These are phyloP conservation scores for Mimosa pudica DNA, from an alignment of 306 rosid genomes.

Conservation along the genomic window DNA sequence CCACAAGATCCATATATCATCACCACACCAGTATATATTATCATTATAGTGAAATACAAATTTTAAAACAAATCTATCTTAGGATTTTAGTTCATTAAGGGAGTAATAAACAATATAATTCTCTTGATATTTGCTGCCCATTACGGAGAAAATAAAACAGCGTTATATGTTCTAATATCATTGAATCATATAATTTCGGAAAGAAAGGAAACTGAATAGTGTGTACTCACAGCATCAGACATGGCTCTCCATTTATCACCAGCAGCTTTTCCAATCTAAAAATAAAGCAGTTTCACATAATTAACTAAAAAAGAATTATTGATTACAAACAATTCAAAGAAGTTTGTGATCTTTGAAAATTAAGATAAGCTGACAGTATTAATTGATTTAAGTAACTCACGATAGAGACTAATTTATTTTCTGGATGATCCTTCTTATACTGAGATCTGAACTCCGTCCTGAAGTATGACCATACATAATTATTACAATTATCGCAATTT, in stretches of 20 bases:
- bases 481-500: neutral
- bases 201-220: neutral
- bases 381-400: constrained; percentile 45
- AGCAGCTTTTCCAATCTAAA: constrained; percentile 88
- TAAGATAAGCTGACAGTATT: neutral
- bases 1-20: neutral
- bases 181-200: neutral
- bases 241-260: constrained; percentile 78
- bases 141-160: neutral
- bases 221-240: constrained; percentile 76
- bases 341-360: neutral
- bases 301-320: neutral
- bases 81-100: neutral
- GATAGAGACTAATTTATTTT: constrained; percentile 71
- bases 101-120: neutral
- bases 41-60: neutral
- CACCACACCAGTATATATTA: neutral
- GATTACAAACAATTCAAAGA: neutral
- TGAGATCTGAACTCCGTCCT: constrained; percentile 85
- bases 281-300: constrained; percentile 29
- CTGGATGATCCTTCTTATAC: constrained; percentile 76
- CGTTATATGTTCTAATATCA: neutral
- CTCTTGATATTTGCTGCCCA: neutral
- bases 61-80: neutral
- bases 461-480: neutral